These are phyloP conservation scores for Cyathus striatus DNA, from an alignment of 768 basidiomycete genomes.

Conservation along the genomic window DNA sequence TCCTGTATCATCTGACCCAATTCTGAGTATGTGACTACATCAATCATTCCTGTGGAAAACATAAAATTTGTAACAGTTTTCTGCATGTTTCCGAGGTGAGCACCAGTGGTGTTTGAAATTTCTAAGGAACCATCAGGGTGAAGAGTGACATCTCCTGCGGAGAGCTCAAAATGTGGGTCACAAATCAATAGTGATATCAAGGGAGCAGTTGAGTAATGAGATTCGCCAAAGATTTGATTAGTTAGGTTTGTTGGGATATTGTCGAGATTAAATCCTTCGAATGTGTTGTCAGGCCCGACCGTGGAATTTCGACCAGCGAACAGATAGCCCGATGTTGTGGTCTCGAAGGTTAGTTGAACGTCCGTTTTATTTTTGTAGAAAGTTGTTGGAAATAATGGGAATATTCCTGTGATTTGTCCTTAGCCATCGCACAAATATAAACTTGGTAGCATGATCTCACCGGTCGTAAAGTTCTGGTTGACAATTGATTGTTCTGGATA, in stretches of 20 bases:
- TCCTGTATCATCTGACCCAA: too few species aligned
- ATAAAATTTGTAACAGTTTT: slow-evolving; percentile 5
- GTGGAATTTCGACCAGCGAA: slow-evolving; percentile 4
- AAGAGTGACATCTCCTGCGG: slow-evolving; percentile 3
- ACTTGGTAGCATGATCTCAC: too few species aligned
- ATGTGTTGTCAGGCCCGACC: background rate
- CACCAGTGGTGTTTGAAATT: background rate
- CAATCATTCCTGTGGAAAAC: slow-evolving; percentile 3
- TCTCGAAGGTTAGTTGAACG: too few species aligned
- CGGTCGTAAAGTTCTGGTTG: too few species aligned
- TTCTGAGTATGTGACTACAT: too few species aligned
- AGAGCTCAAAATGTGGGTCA: slow-evolving; percentile 1
- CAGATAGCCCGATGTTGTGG: too few species aligned
- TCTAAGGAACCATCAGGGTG: background rate
- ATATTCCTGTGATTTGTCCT: too few species aligned
- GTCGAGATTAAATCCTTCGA: slow-evolving; percentile 1
- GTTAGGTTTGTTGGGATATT: slow-evolving; percentile 1
- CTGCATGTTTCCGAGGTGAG: slow-evolving; percentile 3
- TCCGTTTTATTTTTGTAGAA: too few species aligned
- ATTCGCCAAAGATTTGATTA: background rate
- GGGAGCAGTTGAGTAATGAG: slow-evolving; percentile 3
- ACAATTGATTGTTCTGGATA: background rate
- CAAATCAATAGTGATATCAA: slow-evolving; percentile 4
- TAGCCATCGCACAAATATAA: too few species aligned
- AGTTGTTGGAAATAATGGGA: too few species aligned